A percentile compares a stretch with the other conserved stretches of the same genome.
Conservation (phyloP, 1,284 basidiomycete genomes). For the Cutaneotrichosporon sp. region DNA sequence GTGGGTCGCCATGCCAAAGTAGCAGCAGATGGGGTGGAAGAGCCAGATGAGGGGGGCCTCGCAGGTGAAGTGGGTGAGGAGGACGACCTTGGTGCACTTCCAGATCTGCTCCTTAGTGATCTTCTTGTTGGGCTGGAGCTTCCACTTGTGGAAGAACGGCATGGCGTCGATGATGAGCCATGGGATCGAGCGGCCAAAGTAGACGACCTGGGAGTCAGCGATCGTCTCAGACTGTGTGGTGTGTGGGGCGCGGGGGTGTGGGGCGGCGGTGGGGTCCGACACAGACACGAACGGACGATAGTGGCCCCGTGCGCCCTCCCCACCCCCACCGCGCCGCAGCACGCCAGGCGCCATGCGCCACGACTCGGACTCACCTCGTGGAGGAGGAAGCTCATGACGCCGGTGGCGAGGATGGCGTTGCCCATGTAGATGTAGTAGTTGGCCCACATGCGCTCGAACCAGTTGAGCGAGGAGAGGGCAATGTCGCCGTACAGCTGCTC, state of each 20-base stretch:
- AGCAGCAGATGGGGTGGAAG: slow-evolving; percentile 92
- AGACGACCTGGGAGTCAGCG: slow-evolving; percentile 70
- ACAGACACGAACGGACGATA: neutral
- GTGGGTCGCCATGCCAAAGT: slow-evolving; percentile 87
- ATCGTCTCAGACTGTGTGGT: neutral
- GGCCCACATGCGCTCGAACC: slow-evolving; percentile 78
- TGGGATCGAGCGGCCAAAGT: slow-evolving; percentile 93
- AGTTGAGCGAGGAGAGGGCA: slow-evolving; percentile 68
- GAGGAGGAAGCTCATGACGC: slow-evolving; percentile 87
- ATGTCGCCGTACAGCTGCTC: slow-evolving; percentile 51
- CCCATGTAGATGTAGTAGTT: slow-evolving; percentile 80
- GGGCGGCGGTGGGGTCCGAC: neutral
- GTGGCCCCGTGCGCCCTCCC: neutral
- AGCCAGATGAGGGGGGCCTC: slow-evolving; percentile 95
- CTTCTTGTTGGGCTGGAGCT: slow-evolving; percentile 83
- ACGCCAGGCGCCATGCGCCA: neutral
- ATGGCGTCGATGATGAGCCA: slow-evolving; percentile 96
- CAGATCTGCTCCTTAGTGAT: slow-evolving; percentile 83
- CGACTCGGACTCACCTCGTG: slow-evolving; percentile 71
- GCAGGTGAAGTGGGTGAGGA: slow-evolving; percentile 94
- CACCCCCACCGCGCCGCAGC: neutral
- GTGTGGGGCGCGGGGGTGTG: too few species aligned
- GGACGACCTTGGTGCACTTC: slow-evolving; percentile 93
- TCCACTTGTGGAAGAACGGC: slow-evolving; percentile 93
- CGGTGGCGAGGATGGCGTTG: slow-evolving; percentile 92